These are phyloP conservation scores for Oenanthe javanica DNA, from an alignment of 140 eudicot genomes.

Conservation along the genomic window DNA sequence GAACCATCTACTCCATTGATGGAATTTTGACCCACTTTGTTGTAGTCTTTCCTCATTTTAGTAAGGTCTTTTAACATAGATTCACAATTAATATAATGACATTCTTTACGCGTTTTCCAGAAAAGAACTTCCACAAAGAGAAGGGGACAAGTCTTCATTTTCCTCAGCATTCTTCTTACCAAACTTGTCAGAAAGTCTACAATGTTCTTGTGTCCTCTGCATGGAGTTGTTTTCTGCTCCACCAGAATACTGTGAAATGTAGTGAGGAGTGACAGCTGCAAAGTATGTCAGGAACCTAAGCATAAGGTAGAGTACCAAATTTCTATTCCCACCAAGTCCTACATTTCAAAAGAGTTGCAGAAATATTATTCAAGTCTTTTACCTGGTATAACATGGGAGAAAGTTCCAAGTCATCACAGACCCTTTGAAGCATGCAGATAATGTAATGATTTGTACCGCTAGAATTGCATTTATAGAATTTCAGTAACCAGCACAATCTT, in stretches of 20 bases:
- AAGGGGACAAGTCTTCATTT: conserved; percentile 81
- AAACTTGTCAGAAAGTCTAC: conserved; percentile 63
- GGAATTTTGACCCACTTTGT: conserved; percentile 32
- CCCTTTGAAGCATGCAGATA: conserved; percentile 57
- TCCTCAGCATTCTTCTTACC: conserved; percentile 71
- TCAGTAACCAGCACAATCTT: conserved; percentile 90
- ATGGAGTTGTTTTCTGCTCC: conserved; percentile 66
- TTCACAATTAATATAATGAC: conserved; percentile 74
- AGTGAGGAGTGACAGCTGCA: conserved; percentile 75
- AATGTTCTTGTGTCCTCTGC: conserved; percentile 58
- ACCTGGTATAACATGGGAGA: conserved; percentile 99
- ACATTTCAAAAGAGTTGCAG: neutral
- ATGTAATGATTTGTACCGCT: conserved; percentile 73
- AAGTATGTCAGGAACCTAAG: conserved; percentile 17
- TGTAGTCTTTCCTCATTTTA: conserved; percentile 37
- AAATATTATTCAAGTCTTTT: conserved; percentile 7
- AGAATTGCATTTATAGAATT: conserved; percentile 76
- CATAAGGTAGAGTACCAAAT: neutral
- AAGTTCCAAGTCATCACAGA: conserved; percentile 87
- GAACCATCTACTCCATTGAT: conserved; percentile 34
- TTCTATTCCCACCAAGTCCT: neutral
- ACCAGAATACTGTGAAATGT: conserved; percentile 69
- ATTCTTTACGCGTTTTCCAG: conserved; percentile 83
- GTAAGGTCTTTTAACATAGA: conserved; percentile 66
- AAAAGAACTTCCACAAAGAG: conserved; percentile 84